Base-by-base conservation (phyloP, 257 asterid genomes). In the Verbena officinalis region DNA sequence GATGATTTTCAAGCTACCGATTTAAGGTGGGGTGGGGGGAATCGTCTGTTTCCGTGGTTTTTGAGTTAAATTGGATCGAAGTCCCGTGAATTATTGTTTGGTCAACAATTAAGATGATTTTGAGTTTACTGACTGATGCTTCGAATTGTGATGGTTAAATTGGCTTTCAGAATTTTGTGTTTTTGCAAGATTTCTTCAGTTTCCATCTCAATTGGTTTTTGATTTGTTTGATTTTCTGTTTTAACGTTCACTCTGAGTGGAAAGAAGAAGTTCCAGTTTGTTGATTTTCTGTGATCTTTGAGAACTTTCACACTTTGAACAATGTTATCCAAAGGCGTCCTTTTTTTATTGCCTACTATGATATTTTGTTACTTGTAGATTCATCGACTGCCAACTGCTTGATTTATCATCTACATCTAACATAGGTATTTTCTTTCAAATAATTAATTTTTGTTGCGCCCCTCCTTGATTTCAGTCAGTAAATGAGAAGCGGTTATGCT, bases 1-100 rank as follows among this genome's bases (percentile, higher is more conserved):
- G 33, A 46, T 65, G 70, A 51, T 72, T 51, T 27, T 61, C 13
- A 46, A 70, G 62, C 66, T 56, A 62, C 19, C 64, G 12, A 64
- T 67, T 51, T 38, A 15, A 64, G 77, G 66, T 66, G 63, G 73
- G 68, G 55, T 68, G 59, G 75, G 59, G 64, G 45, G 24, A 39
- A 45, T 14, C 70, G 23, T 23, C 36, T 22, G 45, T 27, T 61
- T 55, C 34, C 9, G 57, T 12, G 38, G 11, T 51, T 59, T 59
- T 42, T 7, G 44, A 21, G 59, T 54, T 59, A 27, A 30, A 0
- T 54, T 58, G 39, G 55, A 21, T 30, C 54, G 39, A 65, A 22
- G 13, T 51, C 39, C 24, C 24, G 27, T 69, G 61, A 8, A 53
- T 55, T 55, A 30, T 62, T 36, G 62, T 33, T 61, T 64, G 53